Percentiles rank a stretch among this genome's conserved stretches.
Evolutionary conservation across 352 stramenopile species (phyloP).

Genomic region (Phytophthora quininea): DNA sequence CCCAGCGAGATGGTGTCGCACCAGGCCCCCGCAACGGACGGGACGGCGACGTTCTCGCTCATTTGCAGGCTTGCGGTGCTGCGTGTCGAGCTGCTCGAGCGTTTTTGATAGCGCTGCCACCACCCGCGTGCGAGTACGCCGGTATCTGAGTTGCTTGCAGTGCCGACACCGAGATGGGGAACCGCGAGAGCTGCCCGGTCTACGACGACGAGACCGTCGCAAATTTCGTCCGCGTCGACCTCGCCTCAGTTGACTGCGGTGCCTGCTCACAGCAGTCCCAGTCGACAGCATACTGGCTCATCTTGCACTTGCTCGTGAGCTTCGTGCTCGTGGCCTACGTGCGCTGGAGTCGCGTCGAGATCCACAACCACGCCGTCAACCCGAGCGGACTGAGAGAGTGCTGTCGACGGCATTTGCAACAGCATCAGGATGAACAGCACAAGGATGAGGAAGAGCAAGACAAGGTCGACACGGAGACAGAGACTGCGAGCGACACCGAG

Average conservation of each 20-base stretch:
- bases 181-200: slow-evolving; percentile 23
- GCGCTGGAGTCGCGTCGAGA: slow-evolving; percentile 41
- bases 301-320: slow-evolving; percentile 47
- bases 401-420: slow-evolving; percentile 25
- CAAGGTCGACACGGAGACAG: slow-evolving; percentile 3
- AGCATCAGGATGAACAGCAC: slow-evolving; percentile 6
- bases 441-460: not conserved
- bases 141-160: not conserved
- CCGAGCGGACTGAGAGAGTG: slow-evolving; percentile 16
- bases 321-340: slow-evolving; percentile 50
- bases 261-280: slow-evolving; percentile 7
- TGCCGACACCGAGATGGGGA: slow-evolving; percentile 20
- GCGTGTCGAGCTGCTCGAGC: not conserved
- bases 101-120: not conserved
- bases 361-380: slow-evolving; percentile 37
- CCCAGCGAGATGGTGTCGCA: slow-evolving; percentile 3
- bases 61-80: slow-evolving; percentile 1
- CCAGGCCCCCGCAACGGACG: not conserved
- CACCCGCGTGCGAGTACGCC: not conserved
- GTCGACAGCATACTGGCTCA: slow-evolving; percentile 33
- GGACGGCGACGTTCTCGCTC: not conserved
- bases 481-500: not conserved
- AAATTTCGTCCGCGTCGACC: slow-evolving; percentile 35
- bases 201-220: slow-evolving; percentile 21
- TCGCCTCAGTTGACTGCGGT: slow-evolving; percentile 21